Evolutionary conservation across 2,329 filamentous ascomycete species (phyloP).

Genomic region (Helicocarpus griseus): DNA sequence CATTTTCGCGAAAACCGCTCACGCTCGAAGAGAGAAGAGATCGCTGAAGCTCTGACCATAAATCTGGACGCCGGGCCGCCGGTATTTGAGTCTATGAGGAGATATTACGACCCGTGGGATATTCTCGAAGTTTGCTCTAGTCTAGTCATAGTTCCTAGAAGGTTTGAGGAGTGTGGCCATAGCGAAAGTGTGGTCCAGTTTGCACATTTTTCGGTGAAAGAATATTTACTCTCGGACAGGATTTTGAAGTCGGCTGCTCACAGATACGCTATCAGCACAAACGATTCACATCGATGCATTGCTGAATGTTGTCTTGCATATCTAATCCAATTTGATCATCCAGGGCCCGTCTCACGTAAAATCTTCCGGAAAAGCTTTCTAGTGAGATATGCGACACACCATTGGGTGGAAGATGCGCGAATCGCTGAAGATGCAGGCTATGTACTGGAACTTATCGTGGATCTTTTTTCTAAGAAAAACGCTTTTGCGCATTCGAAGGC

Average conservation of each 20-base stretch:
- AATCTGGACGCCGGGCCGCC: constrained; percentile 10
- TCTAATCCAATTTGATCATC: constrained; percentile 13
- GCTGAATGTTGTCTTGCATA: constrained; percentile 17
- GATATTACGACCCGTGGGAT: constrained; percentile 17
- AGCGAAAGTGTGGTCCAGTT: constrained; percentile 7
- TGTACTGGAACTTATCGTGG: too few species aligned
- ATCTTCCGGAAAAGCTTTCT: background rate
- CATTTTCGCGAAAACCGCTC: constrained; percentile 18
- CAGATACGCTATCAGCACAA: constrained; percentile 13
- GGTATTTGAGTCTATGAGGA: constrained; percentile 18
- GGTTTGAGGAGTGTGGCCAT: background rate
- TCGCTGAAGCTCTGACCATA: constrained; percentile 21
- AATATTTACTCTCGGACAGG: constrained; percentile 12
- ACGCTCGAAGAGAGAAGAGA: constrained; percentile 18
- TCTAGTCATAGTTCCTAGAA: constrained; percentile 7
- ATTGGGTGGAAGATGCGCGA: background rate
- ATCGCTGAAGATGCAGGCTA: too few species aligned
- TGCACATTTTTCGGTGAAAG: constrained; percentile 18
- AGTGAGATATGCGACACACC: background rate
- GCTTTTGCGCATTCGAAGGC: too few species aligned
- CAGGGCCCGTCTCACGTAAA: background rate
- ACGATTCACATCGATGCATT: constrained; percentile 11
- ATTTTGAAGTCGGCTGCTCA: constrained; percentile 4
- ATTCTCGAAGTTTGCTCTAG: constrained; percentile 13
- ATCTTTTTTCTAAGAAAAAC: too few species aligned